phyloP scores from a whole-genome alignment of 78 protist species.

The Dictyostelium capitatum region DNA sequence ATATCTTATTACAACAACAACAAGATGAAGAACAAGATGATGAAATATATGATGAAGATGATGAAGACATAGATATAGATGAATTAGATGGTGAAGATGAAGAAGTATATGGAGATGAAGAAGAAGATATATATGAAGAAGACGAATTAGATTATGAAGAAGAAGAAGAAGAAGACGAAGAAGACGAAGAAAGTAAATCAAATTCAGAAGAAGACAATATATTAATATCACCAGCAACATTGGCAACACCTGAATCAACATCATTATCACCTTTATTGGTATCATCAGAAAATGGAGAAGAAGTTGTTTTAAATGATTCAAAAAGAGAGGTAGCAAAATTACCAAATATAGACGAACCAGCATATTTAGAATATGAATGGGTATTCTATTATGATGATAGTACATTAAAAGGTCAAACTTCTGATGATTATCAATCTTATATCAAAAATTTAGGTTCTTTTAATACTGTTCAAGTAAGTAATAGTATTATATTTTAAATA shows the following conservation, averaged over 20 bases:
- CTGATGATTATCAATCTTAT: constrained; percentile 59
- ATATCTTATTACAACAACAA: background rate
- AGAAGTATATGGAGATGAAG: background rate
- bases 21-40: background rate
- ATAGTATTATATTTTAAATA: background rate
- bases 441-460: constrained; percentile 70
- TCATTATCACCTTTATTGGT: background rate
- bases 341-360: constrained; percentile 16
- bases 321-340: background rate
- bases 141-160: background rate
- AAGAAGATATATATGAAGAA: background rate
- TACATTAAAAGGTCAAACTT: constrained; percentile 71
- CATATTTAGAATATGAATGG: constrained; percentile 72
- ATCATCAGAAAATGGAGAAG: background rate
- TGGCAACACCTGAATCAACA: background rate
- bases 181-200: background rate
- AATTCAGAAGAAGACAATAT: background rate
- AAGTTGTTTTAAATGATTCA: background rate
- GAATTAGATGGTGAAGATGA: background rate
- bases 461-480: constrained; percentile 72
- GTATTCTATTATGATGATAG: constrained; percentile 73
- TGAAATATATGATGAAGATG: background rate
- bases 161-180: background rate
- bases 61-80: background rate
- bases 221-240: background rate